These are phyloP conservation scores for Cicer cuneatum DNA, from an alignment of 306 rosid species.

Conservation along the genomic window DNA sequence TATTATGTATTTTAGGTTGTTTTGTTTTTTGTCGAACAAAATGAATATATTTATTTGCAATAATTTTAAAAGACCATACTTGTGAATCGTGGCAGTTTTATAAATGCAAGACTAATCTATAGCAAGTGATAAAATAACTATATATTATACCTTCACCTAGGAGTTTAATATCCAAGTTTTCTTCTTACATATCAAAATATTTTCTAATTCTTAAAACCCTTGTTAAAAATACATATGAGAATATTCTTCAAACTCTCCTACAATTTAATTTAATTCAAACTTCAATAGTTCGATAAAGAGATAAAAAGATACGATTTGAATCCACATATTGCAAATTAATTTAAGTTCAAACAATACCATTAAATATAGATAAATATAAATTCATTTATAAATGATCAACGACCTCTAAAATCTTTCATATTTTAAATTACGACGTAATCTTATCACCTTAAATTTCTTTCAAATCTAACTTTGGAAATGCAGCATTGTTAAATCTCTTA, in stretches of 20 bases:
- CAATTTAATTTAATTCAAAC: constrained; percentile 1
- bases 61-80: constrained; percentile 5
- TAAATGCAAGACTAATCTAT: not conserved
- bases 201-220: constrained; percentile 9
- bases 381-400: too few species aligned
- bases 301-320: too few species aligned
- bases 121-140: constrained; percentile 2
- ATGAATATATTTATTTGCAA: constrained; percentile 17
- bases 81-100: constrained; percentile 6
- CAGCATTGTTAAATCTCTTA: too few species aligned
- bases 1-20: not conserved
- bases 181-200: constrained; percentile 28
- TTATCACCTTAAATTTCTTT: too few species aligned
- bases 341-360: too few species aligned
- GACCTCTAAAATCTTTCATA: not conserved
- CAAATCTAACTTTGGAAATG: too few species aligned
- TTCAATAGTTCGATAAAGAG: too few species aligned
- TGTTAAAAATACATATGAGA: constrained; percentile 26
- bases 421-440: not conserved
- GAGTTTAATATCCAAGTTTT: not conserved
- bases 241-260: constrained; percentile 39
- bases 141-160: constrained; percentile 10
- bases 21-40: not conserved
- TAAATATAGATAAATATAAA: too few species aligned
- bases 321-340: too few species aligned